phyloP scores from a whole-genome alignment of 495 filamentous ascomycete species.

The Tetracladium marchalianum region DNA sequence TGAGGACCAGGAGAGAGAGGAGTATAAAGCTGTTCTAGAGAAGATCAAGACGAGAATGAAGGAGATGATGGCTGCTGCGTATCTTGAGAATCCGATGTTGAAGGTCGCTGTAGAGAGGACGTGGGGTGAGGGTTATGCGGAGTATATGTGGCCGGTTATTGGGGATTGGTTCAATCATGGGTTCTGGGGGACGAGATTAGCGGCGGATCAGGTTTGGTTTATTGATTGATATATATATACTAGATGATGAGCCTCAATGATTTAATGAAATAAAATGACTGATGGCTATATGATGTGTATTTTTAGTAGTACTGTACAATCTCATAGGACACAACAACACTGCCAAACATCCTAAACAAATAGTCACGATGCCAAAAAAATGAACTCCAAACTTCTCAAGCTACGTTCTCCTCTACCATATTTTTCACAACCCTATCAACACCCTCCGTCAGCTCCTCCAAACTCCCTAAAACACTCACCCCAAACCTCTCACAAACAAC shows the following conservation, averaged over 20 bases:
- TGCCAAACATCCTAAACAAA: too few species aligned
- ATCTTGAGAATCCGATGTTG: neutral
- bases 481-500: conserved; percentile 38
- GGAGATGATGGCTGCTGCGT: neutral
- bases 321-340: too few species aligned
- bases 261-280: too few species aligned
- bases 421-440: conserved; percentile 18
- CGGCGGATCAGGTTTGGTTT: conserved; percentile 1
- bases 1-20: neutral
- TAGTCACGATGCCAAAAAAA: too few species aligned
- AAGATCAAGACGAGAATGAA: conserved; percentile 1
- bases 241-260: too few species aligned
- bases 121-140: neutral
- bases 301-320: too few species aligned
- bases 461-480: conserved; percentile 24
- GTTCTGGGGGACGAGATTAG: neutral
- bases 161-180: conserved; percentile 1
- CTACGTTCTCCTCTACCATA: too few species aligned
- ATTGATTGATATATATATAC: neutral
- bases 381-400: too few species aligned
- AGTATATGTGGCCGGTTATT: neutral
- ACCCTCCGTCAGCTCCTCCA: neutral
- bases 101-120: neutral
- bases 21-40: neutral
- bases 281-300: too few species aligned